Conservation (phyloP, 23 red algal species). For the Chondrus crispus region DNA sequence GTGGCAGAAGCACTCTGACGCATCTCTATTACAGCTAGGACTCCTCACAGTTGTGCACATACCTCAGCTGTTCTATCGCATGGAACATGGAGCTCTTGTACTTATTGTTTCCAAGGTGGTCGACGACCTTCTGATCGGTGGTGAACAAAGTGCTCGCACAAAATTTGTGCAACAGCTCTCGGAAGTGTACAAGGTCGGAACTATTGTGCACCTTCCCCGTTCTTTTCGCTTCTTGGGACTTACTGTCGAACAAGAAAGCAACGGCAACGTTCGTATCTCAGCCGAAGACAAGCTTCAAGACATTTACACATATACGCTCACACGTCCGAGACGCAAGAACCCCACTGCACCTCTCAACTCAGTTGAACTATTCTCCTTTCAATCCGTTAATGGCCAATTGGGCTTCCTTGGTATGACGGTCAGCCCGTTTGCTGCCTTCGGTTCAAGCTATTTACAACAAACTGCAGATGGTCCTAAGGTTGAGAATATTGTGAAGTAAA, state of each 20-base stretch:
- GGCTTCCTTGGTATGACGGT: not conserved
- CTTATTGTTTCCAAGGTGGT: not conserved
- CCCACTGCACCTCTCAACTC: not conserved
- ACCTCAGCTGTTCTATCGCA: constrained; percentile 8
- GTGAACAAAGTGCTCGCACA: not conserved
- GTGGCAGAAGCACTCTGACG: constrained; percentile 9
- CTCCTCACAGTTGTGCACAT: not conserved
- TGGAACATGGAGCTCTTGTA: not conserved
- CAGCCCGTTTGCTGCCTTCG: not conserved
- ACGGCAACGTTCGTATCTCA: not conserved
- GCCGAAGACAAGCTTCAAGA: not conserved
- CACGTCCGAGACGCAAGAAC: not conserved
- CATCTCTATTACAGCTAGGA: not conserved
- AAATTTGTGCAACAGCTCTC: not conserved
- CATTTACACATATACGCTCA: not conserved
- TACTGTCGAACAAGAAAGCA: not conserved
- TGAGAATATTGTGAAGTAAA: not conserved
- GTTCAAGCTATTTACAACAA: not conserved
- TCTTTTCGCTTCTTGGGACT: not conserved
- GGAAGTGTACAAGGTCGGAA: not conserved
- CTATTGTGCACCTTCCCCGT: not conserved
- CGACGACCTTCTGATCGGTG: not conserved
- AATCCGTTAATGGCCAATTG: not conserved
- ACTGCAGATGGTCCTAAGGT: not conserved
- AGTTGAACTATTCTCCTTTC: not conserved